Evolutionary conservation across 495 filamentous ascomycete species (phyloP), one percentile per base, ranked within the genome.

Genomic region (Cairneyella variabilis): DNA sequence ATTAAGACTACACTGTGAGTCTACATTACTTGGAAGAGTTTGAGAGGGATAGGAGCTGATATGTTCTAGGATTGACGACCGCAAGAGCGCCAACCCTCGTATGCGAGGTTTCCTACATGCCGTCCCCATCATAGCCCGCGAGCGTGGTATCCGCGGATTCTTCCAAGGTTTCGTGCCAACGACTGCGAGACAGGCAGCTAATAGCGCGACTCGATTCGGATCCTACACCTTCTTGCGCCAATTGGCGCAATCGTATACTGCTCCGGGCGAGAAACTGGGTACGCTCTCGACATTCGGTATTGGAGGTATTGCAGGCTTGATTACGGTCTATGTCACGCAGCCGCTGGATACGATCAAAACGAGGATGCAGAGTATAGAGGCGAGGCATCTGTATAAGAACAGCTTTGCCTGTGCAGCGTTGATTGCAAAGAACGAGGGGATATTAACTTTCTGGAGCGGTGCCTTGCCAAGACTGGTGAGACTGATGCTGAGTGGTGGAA

Each of bases 161-260:
- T 93, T 98, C 77, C 90, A 97, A 66, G 93, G 93, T 26, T 90
- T 98, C 66, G 84, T 96, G 1, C 93, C 93, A 0, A 98, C 93
- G 1, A 96, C 93, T 3, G 90, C 91, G 11, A 77, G 93, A 44
- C 93, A 98, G 64, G 90, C 92, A 20, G 95, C 93, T 37, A 98
- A 98, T 65, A 92, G 88, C 26, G 93, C 91, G 1, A 85, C 83
- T 0, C 78, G 93, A 27, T 98, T 98, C 62, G 85, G 87, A 12
- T 86, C 87, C 22, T 98, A 98, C 67, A 96, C 89, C 2, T 84
- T 82, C 25, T 74, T 98, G 41, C 90, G 89, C 69, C 93, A 98
- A 66, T 68, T 96, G 34, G 95, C 93, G 20, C 86, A 96, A 63
- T 81, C 87, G 26, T 97, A 97, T 69, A 89, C 90, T 32, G 87